These are phyloP conservation scores for Pistacia integerrima DNA, from an alignment of 345 rosid species.

Conservation along the genomic window DNA sequence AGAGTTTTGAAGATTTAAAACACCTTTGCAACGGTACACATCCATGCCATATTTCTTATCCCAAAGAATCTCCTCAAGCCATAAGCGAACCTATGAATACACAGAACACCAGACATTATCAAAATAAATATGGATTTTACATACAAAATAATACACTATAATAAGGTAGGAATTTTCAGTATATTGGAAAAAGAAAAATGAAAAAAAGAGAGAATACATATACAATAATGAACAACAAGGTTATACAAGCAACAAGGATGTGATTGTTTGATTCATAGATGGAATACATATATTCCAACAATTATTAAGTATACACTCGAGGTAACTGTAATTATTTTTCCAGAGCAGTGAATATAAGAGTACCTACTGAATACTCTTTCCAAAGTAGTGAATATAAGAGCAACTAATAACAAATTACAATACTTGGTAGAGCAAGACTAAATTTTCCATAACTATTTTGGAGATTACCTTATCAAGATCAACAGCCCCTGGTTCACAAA, in stretches of 20 bases:
- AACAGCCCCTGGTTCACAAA: constrained; percentile 54
- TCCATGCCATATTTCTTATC: constrained; percentile 79
- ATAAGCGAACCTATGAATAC: constrained; percentile 57
- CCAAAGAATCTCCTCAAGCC: constrained; percentile 97
- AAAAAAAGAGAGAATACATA: neutral
- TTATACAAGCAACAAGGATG: neutral
- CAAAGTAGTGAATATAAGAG: neutral
- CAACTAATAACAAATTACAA: constrained; percentile 1
- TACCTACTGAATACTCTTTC: neutral
- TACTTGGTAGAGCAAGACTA: constrained; percentile 7
- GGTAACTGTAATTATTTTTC: constrained; percentile 1
- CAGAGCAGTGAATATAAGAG: neutral
- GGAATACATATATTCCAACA: neutral
- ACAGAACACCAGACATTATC: constrained; percentile 6
- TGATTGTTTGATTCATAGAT: neutral
- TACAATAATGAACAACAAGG: neutral
- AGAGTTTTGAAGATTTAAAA: constrained; percentile 63
- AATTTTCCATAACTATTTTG: constrained; percentile 4
- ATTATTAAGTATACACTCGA: neutral
- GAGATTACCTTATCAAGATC: constrained; percentile 74
- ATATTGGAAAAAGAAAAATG: neutral
- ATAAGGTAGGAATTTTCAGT: neutral
- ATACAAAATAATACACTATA: constrained; percentile 1
- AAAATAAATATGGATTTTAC: neutral
- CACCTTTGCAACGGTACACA: constrained; percentile 92